Percentiles rank a stretch among this genome's conserved stretches.
These are phyloP conservation scores for Xylaria telfairii DNA, from an alignment of 495 filamentous ascomycete genomes.

Conservation along the genomic window DNA sequence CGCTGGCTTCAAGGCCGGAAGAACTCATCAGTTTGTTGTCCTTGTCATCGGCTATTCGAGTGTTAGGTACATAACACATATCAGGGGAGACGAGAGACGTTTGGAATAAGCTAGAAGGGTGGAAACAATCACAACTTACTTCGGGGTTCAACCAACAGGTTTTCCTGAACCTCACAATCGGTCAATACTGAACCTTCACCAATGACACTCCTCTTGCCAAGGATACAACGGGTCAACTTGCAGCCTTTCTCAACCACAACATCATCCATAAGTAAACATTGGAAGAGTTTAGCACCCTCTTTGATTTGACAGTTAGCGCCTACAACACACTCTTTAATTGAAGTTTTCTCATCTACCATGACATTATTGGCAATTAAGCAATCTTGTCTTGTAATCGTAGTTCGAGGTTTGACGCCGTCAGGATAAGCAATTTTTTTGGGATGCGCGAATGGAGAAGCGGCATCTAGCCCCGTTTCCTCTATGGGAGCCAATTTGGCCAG, in stretches of 20 bases:
- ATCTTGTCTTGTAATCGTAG: slow-evolving; percentile 76
- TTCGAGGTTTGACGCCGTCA: slow-evolving; percentile 73
- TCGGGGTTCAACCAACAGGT: slow-evolving; percentile 76
- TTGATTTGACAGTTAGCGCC: slow-evolving; percentile 85
- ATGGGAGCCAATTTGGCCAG: slow-evolving; percentile 77
- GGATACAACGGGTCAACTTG: slow-evolving; percentile 78
- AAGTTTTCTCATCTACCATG: slow-evolving; percentile 77
- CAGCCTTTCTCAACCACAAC: slow-evolving; percentile 78
- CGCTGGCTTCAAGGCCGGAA: slow-evolving; percentile 70
- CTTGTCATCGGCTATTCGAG: slow-evolving; percentile 70
- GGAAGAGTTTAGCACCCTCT: slow-evolving; percentile 75
- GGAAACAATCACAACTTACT: slow-evolving; percentile 57
- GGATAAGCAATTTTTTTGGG: slow-evolving; percentile 79
- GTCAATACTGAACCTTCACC: slow-evolving; percentile 77
- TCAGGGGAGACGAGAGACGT: neutral
- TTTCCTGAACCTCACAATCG: slow-evolving; percentile 91
- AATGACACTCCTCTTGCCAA: slow-evolving; percentile 77
- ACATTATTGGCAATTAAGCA: slow-evolving; percentile 85
- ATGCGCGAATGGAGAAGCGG: slow-evolving; percentile 75
- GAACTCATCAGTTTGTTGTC: slow-evolving; percentile 87
- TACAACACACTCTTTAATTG: slow-evolving; percentile 89
- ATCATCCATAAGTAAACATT: slow-evolving; percentile 91
- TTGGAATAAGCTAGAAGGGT: neutral
- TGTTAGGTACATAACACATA: slow-evolving; percentile 12
- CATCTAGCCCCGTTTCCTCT: slow-evolving; percentile 63